phyloP scores from a whole-genome alignment of 2,329 filamentous ascomycete species.

The Davidsoniella australis region DNA sequence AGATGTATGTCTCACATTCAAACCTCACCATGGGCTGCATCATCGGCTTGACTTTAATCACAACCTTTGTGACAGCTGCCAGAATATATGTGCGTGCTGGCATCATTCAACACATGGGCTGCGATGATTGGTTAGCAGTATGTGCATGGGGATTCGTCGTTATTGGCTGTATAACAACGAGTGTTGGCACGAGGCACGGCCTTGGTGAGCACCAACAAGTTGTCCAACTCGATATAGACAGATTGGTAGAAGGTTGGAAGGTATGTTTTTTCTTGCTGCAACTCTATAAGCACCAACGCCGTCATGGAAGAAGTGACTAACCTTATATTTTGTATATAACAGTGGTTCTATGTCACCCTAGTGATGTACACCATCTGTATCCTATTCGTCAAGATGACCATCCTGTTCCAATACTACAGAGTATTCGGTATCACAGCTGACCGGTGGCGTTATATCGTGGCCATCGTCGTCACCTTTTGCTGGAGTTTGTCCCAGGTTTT shows the following conservation, averaged over 20 bases:
- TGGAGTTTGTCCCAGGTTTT: slow-evolving; percentile 17
- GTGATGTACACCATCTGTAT: slow-evolving; percentile 19
- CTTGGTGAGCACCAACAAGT: slow-evolving; percentile 16
- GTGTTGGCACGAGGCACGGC: slow-evolving; percentile 16
- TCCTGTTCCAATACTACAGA: slow-evolving; percentile 20
- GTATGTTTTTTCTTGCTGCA: slow-evolving; percentile 10
- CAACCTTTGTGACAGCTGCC: slow-evolving; percentile 16
- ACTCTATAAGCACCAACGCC: not conserved
- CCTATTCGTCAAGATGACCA: slow-evolving; percentile 20
- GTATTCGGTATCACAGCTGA: slow-evolving; percentile 17
- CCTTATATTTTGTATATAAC: not conserved
- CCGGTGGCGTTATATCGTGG: slow-evolving; percentile 17
- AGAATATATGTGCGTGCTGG: slow-evolving; percentile 18
- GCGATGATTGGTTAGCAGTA: slow-evolving; percentile 18
- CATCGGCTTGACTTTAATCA: slow-evolving; percentile 15
- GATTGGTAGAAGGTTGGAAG: slow-evolving; percentile 13
- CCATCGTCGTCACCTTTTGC: slow-evolving; percentile 16
- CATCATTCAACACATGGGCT: slow-evolving; percentile 16
- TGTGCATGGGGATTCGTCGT: slow-evolving; percentile 15
- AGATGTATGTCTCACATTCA: slow-evolving; percentile 7
- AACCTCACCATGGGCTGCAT: slow-evolving; percentile 16
- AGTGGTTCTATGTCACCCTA: slow-evolving; percentile 16
- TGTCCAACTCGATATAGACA: slow-evolving; percentile 14
- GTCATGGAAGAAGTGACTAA: not conserved
- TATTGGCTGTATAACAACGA: not conserved